phyloP scores from a whole-genome alignment of 257 asterid genomes.

The Knoxia roxburghii region DNA sequence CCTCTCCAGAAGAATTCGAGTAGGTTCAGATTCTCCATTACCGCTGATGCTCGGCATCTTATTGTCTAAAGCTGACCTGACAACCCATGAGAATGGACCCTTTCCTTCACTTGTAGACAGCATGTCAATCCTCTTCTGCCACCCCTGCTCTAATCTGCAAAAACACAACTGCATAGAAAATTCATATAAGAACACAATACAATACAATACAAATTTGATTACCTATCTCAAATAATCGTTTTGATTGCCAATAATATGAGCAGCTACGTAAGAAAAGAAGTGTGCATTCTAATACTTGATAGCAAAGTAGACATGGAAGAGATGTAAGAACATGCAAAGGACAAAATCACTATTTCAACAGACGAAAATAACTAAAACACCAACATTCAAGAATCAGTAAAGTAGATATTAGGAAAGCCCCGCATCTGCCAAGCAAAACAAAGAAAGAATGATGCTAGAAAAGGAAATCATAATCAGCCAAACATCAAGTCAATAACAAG shows the following conservation, averaged over 20 bases:
- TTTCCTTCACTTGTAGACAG: constrained; percentile 27
- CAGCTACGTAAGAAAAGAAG: not conserved
- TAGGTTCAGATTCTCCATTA: constrained; percentile 57
- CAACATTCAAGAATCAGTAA: not conserved
- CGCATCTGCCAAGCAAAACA: not conserved
- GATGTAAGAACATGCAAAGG: not conserved
- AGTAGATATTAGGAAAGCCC: not conserved
- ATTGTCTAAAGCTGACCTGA: constrained; percentile 52
- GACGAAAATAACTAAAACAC: not conserved
- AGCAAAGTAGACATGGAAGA: not conserved
- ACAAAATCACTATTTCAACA: not conserved
- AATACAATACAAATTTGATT: not conserved
- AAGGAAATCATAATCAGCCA: not conserved
- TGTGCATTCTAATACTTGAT: not conserved
- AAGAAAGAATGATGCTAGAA: not conserved
- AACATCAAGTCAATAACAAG: not conserved
- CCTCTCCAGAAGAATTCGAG: constrained; percentile 72
- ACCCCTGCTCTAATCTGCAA: constrained; percentile 34
- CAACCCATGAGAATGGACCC: constrained; percentile 28
- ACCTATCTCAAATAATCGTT: too few species aligned
- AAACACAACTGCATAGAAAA: constrained; percentile 38
- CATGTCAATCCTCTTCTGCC: constrained; percentile 32
- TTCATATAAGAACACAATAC: not conserved
- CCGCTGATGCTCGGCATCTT: constrained; percentile 47
- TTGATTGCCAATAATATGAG: not conserved